Conservation (phyloP, 805 yeast species). For the Candida vaughaniae region DNA sequence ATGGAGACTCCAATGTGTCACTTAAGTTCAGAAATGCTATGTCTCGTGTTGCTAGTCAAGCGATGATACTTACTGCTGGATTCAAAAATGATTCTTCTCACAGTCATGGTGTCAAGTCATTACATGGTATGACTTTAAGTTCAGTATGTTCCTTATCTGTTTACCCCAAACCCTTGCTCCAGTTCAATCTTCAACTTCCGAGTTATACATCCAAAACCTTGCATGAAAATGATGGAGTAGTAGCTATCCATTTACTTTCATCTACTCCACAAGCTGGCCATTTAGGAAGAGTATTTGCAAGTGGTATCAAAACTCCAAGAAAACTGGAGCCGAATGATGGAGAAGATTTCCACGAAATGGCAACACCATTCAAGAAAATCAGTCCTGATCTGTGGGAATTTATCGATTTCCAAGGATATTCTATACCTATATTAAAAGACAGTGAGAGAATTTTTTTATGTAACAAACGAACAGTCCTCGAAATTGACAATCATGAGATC, state of each 20-base stretch:
- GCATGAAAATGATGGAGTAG: conserved; percentile 48
- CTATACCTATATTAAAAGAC: conserved; percentile 56
- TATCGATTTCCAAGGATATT: conserved; percentile 18
- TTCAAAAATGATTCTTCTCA: conserved; percentile 4
- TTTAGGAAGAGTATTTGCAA: conserved; percentile 64
- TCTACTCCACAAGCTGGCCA: conserved; percentile 55
- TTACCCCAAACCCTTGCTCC: conserved; percentile 72
- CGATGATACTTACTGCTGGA: conserved; percentile 44
- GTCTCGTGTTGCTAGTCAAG: conserved; percentile 40
- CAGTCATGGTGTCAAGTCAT: neutral
- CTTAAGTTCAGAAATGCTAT: conserved; percentile 29
- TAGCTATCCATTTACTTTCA: conserved; percentile 76
- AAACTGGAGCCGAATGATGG: conserved; percentile 31
- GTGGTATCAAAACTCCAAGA: conserved; percentile 45
- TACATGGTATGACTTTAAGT: conserved; percentile 81
- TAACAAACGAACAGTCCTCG: conserved; percentile 48
- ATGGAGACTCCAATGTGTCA: too few relatives aligned
- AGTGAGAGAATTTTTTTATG: conserved; percentile 66
- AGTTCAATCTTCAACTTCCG: conserved; percentile 85
- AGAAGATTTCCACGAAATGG: conserved; percentile 42
- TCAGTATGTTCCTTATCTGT: conserved; percentile 83
- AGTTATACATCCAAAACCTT: conserved; percentile 72
- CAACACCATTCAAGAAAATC: conserved; percentile 52
- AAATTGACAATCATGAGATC: conserved; percentile 82
- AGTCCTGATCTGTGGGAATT: conserved; percentile 32